phyloP scores from a whole-genome alignment of 345 rosid species.

The Toxicodendron radicans region DNA sequence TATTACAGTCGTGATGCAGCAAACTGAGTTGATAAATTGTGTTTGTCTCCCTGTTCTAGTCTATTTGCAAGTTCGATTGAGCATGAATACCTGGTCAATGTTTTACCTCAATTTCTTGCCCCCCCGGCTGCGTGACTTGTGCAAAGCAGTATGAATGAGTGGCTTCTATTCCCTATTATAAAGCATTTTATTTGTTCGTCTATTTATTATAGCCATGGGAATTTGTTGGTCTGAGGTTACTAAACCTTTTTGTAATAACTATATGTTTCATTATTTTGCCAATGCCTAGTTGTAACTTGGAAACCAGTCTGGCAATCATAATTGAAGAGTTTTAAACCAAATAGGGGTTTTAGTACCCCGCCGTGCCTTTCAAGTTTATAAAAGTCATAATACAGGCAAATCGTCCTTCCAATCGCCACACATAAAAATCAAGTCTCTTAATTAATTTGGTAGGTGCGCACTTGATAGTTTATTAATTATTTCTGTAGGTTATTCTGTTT shows the following conservation, averaged over 20 bases:
- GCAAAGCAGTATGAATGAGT: no score
- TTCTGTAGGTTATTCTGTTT: no score
- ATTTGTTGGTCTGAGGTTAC: background rate
- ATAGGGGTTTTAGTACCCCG: background rate
- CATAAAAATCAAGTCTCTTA: no score
- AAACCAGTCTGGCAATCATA: background rate
- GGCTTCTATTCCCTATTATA: background rate
- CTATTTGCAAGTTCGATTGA: background rate
- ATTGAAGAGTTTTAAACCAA: background rate
- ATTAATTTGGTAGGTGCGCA: no score
- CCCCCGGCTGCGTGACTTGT: background rate
- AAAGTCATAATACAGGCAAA: no score
- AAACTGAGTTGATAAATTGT: background rate
- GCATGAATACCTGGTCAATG: background rate
- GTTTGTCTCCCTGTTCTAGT: background rate
- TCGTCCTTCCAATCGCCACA: no score
- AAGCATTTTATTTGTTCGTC: background rate
- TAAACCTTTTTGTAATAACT: background rate
- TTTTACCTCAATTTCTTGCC: background rate
- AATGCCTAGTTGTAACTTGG: background rate
- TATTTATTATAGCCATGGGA: background rate
- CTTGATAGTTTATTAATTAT: no score
- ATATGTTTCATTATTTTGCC: background rate
- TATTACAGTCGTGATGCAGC: conserved; percentile 75
- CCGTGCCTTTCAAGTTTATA: no score